phyloP scores from a whole-genome alignment of 176 grass and related monocot genomes.

The Oryza nivara region DNA sequence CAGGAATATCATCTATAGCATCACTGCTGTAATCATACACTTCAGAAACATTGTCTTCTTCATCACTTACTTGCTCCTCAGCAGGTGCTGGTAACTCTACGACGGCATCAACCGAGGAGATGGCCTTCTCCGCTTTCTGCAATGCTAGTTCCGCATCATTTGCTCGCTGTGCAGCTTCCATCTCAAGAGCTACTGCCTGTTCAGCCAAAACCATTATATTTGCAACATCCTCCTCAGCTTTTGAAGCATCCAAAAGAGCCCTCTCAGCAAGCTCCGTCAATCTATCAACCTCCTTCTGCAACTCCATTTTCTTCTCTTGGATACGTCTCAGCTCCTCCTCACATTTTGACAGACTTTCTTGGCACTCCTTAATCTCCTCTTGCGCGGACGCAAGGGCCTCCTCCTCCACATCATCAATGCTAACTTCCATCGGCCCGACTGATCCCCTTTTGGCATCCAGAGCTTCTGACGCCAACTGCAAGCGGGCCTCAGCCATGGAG shows the following conservation, averaged over 20 bases:
- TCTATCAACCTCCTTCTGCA: constrained; percentile 88
- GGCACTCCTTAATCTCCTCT: constrained; percentile 70
- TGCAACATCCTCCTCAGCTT: constrained; percentile 87
- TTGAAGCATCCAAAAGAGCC: constrained; percentile 73
- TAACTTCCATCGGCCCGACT: constrained; percentile 44
- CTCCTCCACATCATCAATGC: constrained; percentile 57
- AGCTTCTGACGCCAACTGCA: constrained; percentile 67
- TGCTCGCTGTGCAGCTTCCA: constrained; percentile 64
- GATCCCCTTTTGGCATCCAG: constrained; percentile 54
- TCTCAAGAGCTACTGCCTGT: constrained; percentile 87
- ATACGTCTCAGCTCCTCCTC: constrained; percentile 59
- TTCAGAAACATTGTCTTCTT: constrained; percentile 40
- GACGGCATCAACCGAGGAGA: constrained; percentile 47
- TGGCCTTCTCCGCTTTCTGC: constrained; percentile 70
- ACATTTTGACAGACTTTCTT: constrained; percentile 44
- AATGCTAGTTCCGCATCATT: constrained; percentile 76
- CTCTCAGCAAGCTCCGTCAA: constrained; percentile 75
- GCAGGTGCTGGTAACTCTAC: constrained; percentile 44
- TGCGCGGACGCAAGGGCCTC: constrained; percentile 51
- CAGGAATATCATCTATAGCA: constrained; percentile 38
- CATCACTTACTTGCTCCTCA: constrained; percentile 55
- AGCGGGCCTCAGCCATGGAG: constrained; percentile 78
- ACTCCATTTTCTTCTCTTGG: constrained; percentile 56
- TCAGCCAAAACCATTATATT: constrained; percentile 96
- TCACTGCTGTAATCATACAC: constrained; percentile 35